Base-by-base conservation (phyloP, 345 rosid genomes). In the Boechera divaricarpa region DNA sequence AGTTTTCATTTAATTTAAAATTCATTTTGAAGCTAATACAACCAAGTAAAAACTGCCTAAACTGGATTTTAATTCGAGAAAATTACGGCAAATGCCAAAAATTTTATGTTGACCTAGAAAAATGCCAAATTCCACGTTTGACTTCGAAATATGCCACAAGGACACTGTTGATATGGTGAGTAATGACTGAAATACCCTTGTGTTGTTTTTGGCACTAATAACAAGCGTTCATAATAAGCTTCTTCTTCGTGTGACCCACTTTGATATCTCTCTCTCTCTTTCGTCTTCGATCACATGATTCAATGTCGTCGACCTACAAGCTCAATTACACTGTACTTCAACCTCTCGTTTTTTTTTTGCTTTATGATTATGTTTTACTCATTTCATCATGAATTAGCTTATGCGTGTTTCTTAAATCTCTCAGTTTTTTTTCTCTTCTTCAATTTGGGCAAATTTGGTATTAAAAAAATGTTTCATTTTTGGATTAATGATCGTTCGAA, bases 241-340 rank as follows among this genome's bases (percentile, higher is more conserved):
- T 21, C 21, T 21, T 69, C 70, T 4, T 45, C 28, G 21, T 72
- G 67, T 61, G 51, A 76, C 11, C 70, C 70, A 63, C 28, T 70
- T 59, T 76, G 11, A 29, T 74, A 63, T 74, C 72, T 49, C 35
- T 53, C 55, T 66, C 24, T 54, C 57, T 54, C 52, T 70, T 56
- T 63, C 63, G 28, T 58, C 64, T 61, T 72, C 60, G 32, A 67
- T 71, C 48, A 38, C 24, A 41, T 39, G 2, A 12, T 52, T 48
- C 66, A 80, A 86, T 89, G 94, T 77, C 93, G 93, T 77, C 90
- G 79, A 85, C 88, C 32, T 51, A 70, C 85, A 76, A 87, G 80
- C 61, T 83, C 73, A 68, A 81, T 77, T 35, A 86, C 26, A 64
- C 85, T 80, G 94, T 89, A 86, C 72, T 65, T 65, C 33, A 48